Percentiles rank a stretch among this genome's conserved stretches.
Conservation (phyloP, 768 basidiomycete species). For the Lepiota subincarnata region DNA sequence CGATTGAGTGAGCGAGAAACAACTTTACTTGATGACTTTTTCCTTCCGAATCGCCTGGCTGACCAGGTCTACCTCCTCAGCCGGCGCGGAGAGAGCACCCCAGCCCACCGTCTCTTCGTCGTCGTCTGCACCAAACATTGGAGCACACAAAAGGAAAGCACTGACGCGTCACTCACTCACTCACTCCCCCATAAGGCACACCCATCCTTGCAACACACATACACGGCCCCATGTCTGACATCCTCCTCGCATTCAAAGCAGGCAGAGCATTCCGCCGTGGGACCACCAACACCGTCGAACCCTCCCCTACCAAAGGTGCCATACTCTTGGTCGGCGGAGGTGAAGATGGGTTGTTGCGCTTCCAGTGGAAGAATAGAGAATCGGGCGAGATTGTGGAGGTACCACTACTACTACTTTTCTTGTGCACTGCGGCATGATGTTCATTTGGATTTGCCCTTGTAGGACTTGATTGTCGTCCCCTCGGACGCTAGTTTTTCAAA, state of each 20-base stretch:
- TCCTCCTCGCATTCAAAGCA: constrained; percentile 58
- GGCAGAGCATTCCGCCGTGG: constrained; percentile 72
- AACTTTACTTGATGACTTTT: constrained; percentile 64
- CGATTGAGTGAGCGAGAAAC: neutral
- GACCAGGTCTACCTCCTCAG: constrained; percentile 54
- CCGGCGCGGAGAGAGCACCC: constrained; percentile 40
- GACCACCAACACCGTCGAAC: constrained; percentile 64
- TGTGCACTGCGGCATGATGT: constrained; percentile 13
- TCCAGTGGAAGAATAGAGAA: constrained; percentile 73
- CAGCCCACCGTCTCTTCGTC: constrained; percentile 45
- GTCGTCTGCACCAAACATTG: constrained; percentile 33
- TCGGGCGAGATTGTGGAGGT: constrained; percentile 64
- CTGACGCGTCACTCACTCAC: constrained; percentile 52
- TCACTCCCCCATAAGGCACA: no score
- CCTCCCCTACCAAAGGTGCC: constrained; percentile 68
- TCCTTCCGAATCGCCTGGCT: constrained; percentile 78
- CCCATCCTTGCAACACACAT: constrained; percentile 10
- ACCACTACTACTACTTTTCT: neutral
- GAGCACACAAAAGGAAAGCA: constrained; percentile 25
- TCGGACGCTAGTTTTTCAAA: constrained; percentile 79
- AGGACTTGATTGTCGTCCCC: constrained; percentile 89
- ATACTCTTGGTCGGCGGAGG: constrained; percentile 55
- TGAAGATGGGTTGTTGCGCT: constrained; percentile 75
- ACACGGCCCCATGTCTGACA: constrained; percentile 26
- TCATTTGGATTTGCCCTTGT: no score